Evolutionary conservation across 2,329 filamentous ascomycete species (phyloP).

Genomic region (Aspergillus thermomutatus): DNA sequence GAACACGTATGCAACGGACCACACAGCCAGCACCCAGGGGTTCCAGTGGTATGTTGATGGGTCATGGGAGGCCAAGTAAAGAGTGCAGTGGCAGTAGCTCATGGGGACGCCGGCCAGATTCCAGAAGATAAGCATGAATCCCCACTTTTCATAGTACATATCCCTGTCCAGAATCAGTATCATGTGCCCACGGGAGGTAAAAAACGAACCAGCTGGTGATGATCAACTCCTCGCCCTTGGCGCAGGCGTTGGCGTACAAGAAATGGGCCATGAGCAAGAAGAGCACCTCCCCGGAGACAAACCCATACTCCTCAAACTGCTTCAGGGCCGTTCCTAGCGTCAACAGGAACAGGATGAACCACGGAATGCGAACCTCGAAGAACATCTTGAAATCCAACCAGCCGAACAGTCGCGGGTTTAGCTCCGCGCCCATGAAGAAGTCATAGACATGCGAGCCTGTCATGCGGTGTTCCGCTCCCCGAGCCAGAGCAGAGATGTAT

Average conservation of each 20-base stretch:
- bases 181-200: not conserved
- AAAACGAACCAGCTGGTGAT: conserved; percentile 68
- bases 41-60: conserved; percentile 75
- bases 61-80: conserved; percentile 79
- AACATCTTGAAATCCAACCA: conserved; percentile 93
- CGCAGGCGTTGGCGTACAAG: conserved; percentile 85
- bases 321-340: conserved; percentile 70
- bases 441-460: conserved; percentile 77
- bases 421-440: conserved; percentile 85
- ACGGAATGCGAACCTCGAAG: conserved; percentile 88
- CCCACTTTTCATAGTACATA: conserved; percentile 95
- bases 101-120: conserved; percentile 88
- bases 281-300: conserved; percentile 73
- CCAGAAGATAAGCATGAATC: conserved; percentile 98
- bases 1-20: conserved; percentile 70
- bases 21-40: conserved; percentile 56
- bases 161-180: conserved; percentile 49
- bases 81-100: conserved; percentile 86
- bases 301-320: conserved; percentile 79
- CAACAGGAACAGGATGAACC: conserved; percentile 82
- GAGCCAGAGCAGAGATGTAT: conserved; percentile 77
- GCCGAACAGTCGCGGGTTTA: conserved; percentile 79
- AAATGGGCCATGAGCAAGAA: conserved; percentile 87
- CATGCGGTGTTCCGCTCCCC: conserved; percentile 86
- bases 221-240: conserved; percentile 88